Percentiles rank a stretch among this genome's conserved stretches.
phyloP scores from a whole-genome alignment of 768 basidiomycete species.

The Thelephora ganbajun region DNA sequence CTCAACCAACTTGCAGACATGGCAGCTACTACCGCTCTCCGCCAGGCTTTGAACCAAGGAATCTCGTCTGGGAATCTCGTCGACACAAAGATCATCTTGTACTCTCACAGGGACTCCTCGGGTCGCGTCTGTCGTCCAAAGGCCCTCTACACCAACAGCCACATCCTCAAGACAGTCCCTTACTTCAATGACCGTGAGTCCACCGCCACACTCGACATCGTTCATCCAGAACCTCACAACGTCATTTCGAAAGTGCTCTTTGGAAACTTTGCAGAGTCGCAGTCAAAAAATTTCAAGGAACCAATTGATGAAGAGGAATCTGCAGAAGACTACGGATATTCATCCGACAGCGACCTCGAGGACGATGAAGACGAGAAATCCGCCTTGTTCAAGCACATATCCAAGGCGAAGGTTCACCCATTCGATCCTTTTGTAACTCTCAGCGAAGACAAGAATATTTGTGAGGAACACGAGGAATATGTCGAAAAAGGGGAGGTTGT shows the following conservation, averaged over 20 bases:
- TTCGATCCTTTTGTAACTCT: too few relatives aligned
- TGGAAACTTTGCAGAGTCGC: not conserved
- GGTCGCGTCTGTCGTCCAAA: conserved; percentile 11
- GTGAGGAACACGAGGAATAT: too few relatives aligned
- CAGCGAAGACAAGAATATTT: too few relatives aligned
- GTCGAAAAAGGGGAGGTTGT: not conserved
- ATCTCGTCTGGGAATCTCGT: conserved; percentile 1
- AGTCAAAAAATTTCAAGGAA: not conserved
- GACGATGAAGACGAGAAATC: conserved; percentile 8
- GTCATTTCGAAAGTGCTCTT: not conserved
- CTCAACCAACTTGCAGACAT: not conserved
- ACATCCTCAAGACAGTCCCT: conserved; percentile 14
- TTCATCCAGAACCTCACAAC: not conserved
- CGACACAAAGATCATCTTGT: conserved; percentile 2
- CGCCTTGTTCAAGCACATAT: too few relatives aligned
- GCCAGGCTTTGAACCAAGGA: not conserved
- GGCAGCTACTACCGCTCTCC: not conserved
- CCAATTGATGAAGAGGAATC: not conserved
- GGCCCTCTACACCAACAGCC: conserved; percentile 16
- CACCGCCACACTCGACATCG: not conserved
- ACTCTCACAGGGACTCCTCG: conserved; percentile 16
- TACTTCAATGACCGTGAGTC: conserved; percentile 17
- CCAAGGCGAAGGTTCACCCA: too few relatives aligned
- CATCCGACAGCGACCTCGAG: conserved; percentile 22
- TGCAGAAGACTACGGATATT: conserved; percentile 15